phyloP scores from a whole-genome alignment of 2,329 filamentous ascomycete species.

The Beauveria australis region DNA sequence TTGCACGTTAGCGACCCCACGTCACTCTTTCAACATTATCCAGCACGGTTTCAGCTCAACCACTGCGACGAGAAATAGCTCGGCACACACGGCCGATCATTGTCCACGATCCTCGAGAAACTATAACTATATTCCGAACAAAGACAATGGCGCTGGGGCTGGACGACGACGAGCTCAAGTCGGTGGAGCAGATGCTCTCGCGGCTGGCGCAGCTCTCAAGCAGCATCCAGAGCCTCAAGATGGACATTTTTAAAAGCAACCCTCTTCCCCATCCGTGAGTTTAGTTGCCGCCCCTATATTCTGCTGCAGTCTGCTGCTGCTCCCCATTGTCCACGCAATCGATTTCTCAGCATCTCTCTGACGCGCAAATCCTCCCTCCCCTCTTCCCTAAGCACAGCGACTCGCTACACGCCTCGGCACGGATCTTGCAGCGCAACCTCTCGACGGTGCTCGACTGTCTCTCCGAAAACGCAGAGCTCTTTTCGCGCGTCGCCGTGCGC shows the following conservation, averaged over 20 bases:
- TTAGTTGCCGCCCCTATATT: background rate
- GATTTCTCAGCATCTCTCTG: background rate
- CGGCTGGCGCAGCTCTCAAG: slow-evolving; percentile 60
- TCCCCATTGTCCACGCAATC: background rate
- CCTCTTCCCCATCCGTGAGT: slow-evolving; percentile 60
- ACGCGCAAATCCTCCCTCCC: too few relatives aligned
- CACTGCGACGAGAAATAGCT: background rate
- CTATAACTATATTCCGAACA: background rate
- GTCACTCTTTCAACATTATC: background rate
- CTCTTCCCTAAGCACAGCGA: slow-evolving; percentile 35
- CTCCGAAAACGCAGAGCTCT: slow-evolving; percentile 56
- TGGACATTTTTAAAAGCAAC: slow-evolving; percentile 52
- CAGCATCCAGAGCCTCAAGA: slow-evolving; percentile 57
- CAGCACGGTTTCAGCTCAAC: background rate
- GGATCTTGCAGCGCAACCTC: slow-evolving; percentile 65
- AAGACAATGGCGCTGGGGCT: slow-evolving; percentile 39
- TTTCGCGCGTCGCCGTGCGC: slow-evolving; percentile 63
- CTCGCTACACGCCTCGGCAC: slow-evolving; percentile 63
- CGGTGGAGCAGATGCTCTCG: slow-evolving; percentile 62
- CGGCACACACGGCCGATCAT: background rate
- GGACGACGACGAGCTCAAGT: slow-evolving; percentile 53
- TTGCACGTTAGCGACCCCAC: background rate
- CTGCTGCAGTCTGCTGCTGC: background rate
- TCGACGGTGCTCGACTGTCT: slow-evolving; percentile 57
- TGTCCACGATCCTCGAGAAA: background rate